These are phyloP conservation scores for Quercus ilex DNA, from an alignment of 306 rosid species.

Conservation along the genomic window DNA sequence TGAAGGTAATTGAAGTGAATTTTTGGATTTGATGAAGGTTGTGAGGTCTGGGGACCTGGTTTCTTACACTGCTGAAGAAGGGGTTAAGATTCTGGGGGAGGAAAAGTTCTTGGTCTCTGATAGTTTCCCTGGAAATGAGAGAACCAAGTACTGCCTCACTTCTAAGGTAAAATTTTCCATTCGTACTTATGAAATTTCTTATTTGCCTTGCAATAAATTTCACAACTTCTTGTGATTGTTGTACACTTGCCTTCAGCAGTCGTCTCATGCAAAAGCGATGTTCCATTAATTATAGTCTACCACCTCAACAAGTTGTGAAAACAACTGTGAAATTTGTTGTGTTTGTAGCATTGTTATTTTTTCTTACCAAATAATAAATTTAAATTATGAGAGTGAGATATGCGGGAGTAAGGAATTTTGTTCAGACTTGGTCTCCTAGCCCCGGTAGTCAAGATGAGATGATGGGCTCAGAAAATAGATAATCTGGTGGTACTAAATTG, in stretches of 20 bases:
- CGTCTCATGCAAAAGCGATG: too few species aligned
- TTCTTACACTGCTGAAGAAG: conserved; percentile 95
- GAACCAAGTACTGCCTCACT: conserved; percentile 93
- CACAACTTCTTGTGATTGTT: too few species aligned
- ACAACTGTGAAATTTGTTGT: too few species aligned
- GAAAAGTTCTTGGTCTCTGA: conserved; percentile 96
- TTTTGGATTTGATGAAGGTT: conserved; percentile 53
- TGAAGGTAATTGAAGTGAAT: conserved; percentile 7
- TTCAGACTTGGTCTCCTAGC: background rate
- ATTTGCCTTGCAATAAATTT: background rate
- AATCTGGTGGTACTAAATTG: background rate
- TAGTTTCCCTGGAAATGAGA: conserved; percentile 97
- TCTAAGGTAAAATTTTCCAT: conserved; percentile 63
- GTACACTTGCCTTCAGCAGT: too few species aligned
- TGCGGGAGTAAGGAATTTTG: background rate
- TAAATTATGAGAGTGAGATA: background rate
- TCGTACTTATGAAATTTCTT: background rate
- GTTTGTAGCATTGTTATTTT: too few species aligned
- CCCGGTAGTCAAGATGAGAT: background rate
- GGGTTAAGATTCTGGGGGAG: conserved; percentile 90
- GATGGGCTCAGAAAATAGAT: background rate
- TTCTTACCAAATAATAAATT: background rate
- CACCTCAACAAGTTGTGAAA: too few species aligned
- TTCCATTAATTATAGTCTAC: too few species aligned
- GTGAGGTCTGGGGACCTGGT: conserved; percentile 98